A percentile compares a stretch with the other conserved stretches of the same genome.
phyloP scores from a whole-genome alignment of 345 rosid species.

The Salix arbutifolia region DNA sequence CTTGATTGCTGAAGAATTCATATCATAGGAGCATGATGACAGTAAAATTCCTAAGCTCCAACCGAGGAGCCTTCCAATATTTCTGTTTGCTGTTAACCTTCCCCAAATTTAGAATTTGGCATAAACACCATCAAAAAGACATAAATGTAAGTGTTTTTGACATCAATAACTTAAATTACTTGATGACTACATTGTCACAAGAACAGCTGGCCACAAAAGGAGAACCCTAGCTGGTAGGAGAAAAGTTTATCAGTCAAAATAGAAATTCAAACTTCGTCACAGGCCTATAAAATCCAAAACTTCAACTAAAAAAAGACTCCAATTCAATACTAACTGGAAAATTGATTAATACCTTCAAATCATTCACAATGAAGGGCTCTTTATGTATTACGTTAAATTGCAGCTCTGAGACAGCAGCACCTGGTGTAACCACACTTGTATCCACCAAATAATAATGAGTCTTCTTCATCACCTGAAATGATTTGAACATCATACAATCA shows the following conservation, averaged over 20 bases:
- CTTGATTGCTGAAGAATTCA: conserved; percentile 1
- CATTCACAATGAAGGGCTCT: conserved; percentile 68
- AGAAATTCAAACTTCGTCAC: neutral
- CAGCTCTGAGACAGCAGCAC: conserved; percentile 83
- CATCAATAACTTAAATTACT: neutral
- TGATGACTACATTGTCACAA: neutral
- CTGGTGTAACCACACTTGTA: conserved; percentile 65
- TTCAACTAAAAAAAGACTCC: neutral
- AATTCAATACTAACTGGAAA: neutral
- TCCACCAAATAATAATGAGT: conserved; percentile 94
- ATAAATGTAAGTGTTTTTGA: neutral
- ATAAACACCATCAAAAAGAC: neutral
- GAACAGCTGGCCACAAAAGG: neutral
- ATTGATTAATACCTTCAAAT: conserved; percentile 51
- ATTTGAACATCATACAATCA: conserved; percentile 5
- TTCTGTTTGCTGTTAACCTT: neutral
- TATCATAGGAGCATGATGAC: neutral
- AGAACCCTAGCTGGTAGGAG: neutral
- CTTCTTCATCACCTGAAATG: conserved; percentile 86
- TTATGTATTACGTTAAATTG: conserved; percentile 73
- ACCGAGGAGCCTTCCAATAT: neutral
- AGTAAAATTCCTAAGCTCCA: neutral
- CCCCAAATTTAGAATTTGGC: neutral
- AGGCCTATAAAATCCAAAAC: neutral
- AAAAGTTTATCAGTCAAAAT: neutral